A percentile compares a stretch with the other conserved stretches of the same genome.
phyloP scores from a whole-genome alignment of 345 rosid species.

The Populus alba region DNA sequence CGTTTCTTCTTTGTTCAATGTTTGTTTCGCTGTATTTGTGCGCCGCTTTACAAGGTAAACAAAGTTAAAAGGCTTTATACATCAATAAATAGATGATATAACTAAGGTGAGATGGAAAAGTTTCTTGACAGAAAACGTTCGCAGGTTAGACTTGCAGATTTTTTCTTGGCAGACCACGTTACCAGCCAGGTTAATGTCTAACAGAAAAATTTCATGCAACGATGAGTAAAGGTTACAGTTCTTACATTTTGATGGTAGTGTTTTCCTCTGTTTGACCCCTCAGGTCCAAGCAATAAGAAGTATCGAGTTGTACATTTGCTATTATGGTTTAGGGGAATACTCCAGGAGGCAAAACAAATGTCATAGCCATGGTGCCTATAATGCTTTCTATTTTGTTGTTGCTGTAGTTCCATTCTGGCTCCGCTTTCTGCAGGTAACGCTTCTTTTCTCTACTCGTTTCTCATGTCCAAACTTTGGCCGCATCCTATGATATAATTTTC shows the following conservation, averaged over 20 bases:
- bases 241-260: background rate
- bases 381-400: slow-evolving; percentile 54
- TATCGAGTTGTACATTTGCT: slow-evolving; percentile 68
- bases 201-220: background rate
- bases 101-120: too few species aligned
- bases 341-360: slow-evolving; percentile 55
- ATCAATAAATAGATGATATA: background rate
- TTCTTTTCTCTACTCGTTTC: background rate
- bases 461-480: too few species aligned
- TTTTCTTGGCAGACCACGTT: slow-evolving; percentile 61
- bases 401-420: slow-evolving; percentile 69
- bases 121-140: slow-evolving; percentile 15
- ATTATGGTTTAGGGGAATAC: slow-evolving; percentile 61
- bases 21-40: slow-evolving; percentile 34
- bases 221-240: background rate
- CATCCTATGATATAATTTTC: too few species aligned
- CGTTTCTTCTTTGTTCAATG: slow-evolving; percentile 40
- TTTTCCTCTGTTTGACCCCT: slow-evolving; percentile 11
- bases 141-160: slow-evolving; percentile 66
- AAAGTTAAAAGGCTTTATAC: background rate
- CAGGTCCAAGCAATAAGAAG: slow-evolving; percentile 70
- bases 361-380: slow-evolving; percentile 56
- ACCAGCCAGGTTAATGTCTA: slow-evolving; percentile 53
- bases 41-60: slow-evolving; percentile 45
- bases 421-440: slow-evolving; percentile 57